phyloP scores from a whole-genome alignment of 768 basidiomycete genomes.

The Suillus americanus region DNA sequence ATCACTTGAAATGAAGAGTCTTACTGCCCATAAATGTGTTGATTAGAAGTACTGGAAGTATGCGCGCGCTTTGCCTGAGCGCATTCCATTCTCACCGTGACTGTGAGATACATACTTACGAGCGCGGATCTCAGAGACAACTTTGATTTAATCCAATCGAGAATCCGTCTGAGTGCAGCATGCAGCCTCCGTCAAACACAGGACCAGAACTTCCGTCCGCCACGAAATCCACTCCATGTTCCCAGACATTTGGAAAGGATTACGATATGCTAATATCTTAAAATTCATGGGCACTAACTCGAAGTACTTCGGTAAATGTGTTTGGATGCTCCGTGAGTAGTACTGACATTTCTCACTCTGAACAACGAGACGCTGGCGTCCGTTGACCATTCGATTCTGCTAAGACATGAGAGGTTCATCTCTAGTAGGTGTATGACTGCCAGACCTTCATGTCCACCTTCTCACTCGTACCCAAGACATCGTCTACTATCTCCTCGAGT shows the following conservation, averaged over 20 bases:
- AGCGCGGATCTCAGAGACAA: neutral
- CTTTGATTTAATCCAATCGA: neutral
- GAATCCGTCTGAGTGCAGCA: neutral
- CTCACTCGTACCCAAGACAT: neutral
- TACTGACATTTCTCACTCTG: neutral
- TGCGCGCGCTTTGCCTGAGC: neutral
- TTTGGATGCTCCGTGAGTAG: neutral
- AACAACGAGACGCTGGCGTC: neutral
- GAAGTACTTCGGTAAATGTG: neutral
- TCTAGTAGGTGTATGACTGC: neutral
- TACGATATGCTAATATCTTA: neutral
- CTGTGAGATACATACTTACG: neutral
- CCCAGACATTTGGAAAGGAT: neutral
- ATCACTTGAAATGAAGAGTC: neutral
- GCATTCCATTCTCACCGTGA: neutral
- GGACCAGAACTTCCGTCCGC: neutral
- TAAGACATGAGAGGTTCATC: neutral
- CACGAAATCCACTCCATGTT: neutral
- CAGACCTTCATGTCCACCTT: neutral
- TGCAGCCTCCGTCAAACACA: neutral
- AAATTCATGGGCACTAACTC: neutral
- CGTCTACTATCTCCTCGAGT: conserved; percentile 34
- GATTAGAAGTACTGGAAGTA: neutral
- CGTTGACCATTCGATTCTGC: neutral
- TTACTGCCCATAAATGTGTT: neutral